A percentile compares a stretch with the other conserved stretches of the same genome.
phyloP scores from a whole-genome alignment of 441 rosid genomes.

The Gossypium laxum region DNA sequence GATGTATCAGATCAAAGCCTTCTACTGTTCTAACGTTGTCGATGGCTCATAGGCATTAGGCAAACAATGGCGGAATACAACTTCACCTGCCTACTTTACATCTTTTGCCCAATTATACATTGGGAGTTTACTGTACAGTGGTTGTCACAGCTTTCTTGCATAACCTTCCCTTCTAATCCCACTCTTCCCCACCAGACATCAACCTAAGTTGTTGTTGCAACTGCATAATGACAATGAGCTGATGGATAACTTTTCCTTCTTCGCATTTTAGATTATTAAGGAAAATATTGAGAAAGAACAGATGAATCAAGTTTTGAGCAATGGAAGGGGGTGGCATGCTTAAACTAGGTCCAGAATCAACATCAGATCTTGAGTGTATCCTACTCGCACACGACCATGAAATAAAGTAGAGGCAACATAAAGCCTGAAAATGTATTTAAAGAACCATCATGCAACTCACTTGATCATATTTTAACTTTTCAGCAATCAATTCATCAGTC shows the following conservation, averaged over 20 bases:
- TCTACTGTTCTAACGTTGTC: constrained; percentile 8
- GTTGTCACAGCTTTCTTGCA: constrained; percentile 22
- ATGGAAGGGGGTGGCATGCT: background rate
- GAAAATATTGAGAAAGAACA: background rate
- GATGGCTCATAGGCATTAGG: constrained; percentile 9
- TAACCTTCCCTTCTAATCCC: constrained; percentile 39
- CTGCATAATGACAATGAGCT: constrained; percentile 31
- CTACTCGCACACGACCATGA: background rate
- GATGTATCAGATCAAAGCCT: background rate
- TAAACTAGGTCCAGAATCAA: background rate
- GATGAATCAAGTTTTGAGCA: background rate
- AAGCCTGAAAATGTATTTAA: background rate
- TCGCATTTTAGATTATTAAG: background rate
- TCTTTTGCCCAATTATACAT: constrained; percentile 26
- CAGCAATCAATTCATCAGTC: constrained; percentile 63
- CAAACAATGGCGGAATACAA: constrained; percentile 13
- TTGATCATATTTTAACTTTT: constrained; percentile 50
- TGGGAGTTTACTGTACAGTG: constrained; percentile 18
- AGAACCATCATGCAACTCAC: constrained; percentile 33
- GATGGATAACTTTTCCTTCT: background rate
- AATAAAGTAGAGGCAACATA: background rate
- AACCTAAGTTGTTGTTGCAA: constrained; percentile 63
- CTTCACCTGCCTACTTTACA: constrained; percentile 20
- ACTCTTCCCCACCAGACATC: constrained; percentile 39
- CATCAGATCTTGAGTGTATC: background rate